Percentiles rank a stretch among this genome's conserved stretches.
Conservation (phyloP, 2,329 filamentous ascomycete species). For the Huntiella decipiens region DNA sequence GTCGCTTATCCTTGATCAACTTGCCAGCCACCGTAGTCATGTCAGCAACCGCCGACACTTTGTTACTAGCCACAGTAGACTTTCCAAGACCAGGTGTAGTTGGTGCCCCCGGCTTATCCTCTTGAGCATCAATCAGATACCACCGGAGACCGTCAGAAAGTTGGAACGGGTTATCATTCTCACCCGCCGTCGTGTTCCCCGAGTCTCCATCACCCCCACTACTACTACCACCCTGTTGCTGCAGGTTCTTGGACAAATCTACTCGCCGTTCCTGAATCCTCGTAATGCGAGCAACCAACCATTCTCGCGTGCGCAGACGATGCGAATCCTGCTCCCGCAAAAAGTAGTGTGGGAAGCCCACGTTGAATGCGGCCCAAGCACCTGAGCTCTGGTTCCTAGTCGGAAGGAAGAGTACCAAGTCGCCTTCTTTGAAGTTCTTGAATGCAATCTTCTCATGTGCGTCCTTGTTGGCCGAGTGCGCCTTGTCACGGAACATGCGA, state of each 20-base stretch:
- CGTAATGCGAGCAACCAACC: conserved; percentile 86
- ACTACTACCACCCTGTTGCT: conserved; percentile 18
- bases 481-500: conserved; percentile 70
- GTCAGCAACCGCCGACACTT: conserved; percentile 69
- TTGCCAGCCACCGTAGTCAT: conserved; percentile 28
- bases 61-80: conserved; percentile 73
- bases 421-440: conserved; percentile 87
- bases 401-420: conserved; percentile 81
- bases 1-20: conserved; percentile 22
- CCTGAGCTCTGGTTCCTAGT: conserved; percentile 87
- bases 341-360: conserved; percentile 94
- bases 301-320: conserved; percentile 67
- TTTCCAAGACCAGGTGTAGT: conserved; percentile 85
- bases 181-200: conserved; percentile 38
- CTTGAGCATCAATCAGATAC: conserved; percentile 85
- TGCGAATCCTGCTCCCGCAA: conserved; percentile 82
- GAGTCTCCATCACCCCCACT: conserved; percentile 20
- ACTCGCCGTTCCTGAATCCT: conserved; percentile 87
- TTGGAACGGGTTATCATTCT: conserved; percentile 94
- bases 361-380: conserved; percentile 96
- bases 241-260: conserved; percentile 64
- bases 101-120: conserved; percentile 82
- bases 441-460: conserved; percentile 93
- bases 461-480: conserved; percentile 62
- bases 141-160: conserved; percentile 85